Conservation (phyloP, 805 yeast genomes). For the Ogataea salicorniae region DNA sequence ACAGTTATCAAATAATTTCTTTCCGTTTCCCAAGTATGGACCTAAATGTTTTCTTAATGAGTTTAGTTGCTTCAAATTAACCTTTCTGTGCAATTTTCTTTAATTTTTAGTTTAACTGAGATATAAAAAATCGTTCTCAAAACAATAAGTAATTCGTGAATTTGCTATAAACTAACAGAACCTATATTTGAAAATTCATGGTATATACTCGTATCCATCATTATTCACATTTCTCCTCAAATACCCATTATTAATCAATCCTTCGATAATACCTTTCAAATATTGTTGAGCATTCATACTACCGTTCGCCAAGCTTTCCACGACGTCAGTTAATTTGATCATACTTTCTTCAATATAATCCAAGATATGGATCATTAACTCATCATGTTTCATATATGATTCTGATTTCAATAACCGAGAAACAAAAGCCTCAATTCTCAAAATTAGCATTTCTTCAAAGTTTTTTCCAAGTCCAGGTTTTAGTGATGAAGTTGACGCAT, state of each 20-base stretch:
- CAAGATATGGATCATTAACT: conserved; percentile 30
- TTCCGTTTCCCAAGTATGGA: no score
- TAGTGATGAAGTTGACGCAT: conserved; percentile 1
- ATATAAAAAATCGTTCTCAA: no score
- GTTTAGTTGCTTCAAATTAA: no score
- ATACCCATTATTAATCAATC: conserved; percentile 33
- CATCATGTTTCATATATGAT: conserved; percentile 21
- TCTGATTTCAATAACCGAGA: conserved; percentile 31
- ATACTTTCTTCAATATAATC: conserved; percentile 7
- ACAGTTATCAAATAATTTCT: no score
- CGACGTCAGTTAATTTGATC: not conserved
- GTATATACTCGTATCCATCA: conserved; percentile 14
- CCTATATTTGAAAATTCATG: not conserved
- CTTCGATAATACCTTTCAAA: conserved; percentile 31
- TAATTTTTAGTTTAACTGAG: no score
- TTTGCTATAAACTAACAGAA: no score
- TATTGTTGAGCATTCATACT: conserved; percentile 6
- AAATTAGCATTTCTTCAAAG: conserved; percentile 7
- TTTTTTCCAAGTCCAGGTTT: not conserved
- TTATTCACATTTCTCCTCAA: conserved; percentile 19
- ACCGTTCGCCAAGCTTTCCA: not conserved
- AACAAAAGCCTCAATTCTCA: conserved; percentile 12
- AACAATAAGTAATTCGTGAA: no score
- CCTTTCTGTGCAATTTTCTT: no score
- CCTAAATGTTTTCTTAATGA: no score